A percentile compares a stretch with the other conserved stretches of the same genome.
These are phyloP conservation scores for Fraxinus cuspidata DNA, from an alignment of 257 asterid species.

Conservation along the genomic window DNA sequence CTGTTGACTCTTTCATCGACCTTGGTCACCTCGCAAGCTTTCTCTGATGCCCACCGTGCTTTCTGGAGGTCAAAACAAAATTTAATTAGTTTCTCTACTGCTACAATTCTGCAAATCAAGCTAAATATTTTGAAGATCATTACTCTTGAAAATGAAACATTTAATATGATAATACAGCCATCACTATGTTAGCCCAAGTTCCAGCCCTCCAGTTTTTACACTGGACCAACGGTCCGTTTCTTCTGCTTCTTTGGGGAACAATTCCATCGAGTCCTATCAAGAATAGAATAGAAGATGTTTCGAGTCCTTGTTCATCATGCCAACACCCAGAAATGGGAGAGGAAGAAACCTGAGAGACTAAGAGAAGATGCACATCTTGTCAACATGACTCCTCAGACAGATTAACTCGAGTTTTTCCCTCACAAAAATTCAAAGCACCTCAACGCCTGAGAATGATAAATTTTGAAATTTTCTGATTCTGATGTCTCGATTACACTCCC, in stretches of 20 bases:
- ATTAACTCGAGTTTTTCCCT: no score
- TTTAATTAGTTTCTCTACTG: background rate
- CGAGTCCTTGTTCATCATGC: background rate
- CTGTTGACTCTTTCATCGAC: conserved; percentile 47
- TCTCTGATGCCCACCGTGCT: conserved; percentile 45
- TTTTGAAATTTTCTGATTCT: background rate
- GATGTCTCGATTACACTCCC: background rate
- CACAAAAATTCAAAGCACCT: background rate
- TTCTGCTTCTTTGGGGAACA: background rate
- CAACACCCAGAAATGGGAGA: background rate
- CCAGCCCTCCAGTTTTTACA: background rate
- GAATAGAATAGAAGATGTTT: background rate
- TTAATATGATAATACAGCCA: background rate
- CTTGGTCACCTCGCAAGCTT: conserved; percentile 40
- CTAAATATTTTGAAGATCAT: background rate
- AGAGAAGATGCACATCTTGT: no score
- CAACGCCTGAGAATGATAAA: background rate
- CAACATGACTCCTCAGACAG: no score
- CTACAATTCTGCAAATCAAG: no score
- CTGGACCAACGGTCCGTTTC: background rate
- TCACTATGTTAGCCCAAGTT: no score
- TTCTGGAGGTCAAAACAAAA: conserved; percentile 28
- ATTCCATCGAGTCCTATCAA: background rate
- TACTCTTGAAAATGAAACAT: background rate
- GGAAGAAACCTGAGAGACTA: background rate